These are phyloP conservation scores for Phascolomyces articulosus DNA, from an alignment of 371 early-diverging fungal genomes.

Conservation along the genomic window DNA sequence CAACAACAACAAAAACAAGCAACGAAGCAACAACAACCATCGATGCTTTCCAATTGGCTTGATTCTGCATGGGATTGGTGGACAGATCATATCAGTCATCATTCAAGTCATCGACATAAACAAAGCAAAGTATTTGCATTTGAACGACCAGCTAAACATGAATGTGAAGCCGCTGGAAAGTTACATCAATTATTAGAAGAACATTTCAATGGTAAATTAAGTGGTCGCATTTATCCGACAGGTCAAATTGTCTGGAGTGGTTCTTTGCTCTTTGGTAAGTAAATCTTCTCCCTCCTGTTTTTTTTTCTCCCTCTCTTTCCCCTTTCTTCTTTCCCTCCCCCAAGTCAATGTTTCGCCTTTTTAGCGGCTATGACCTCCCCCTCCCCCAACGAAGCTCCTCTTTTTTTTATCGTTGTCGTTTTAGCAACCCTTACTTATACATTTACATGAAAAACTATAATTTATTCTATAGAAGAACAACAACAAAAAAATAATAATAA, in stretches of 20 bases:
- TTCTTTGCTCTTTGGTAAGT: neutral
- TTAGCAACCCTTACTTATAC: neutral
- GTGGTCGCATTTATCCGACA: slow-evolving; percentile 27
- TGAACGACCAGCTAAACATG: slow-evolving; percentile 21
- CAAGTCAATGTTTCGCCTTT: too few species aligned
- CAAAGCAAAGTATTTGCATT: slow-evolving; percentile 4
- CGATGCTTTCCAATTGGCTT: neutral
- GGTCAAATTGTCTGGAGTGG: slow-evolving; percentile 27
- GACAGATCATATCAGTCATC: neutral
- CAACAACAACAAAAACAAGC: neutral
- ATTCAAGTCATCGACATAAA: neutral
- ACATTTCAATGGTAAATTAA: slow-evolving; percentile 24
- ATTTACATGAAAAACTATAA: too few species aligned
- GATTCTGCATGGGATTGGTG: neutral
- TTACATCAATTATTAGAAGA: slow-evolving; percentile 28
- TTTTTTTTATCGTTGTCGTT: neutral
- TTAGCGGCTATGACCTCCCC: too few species aligned
- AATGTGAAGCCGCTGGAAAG: slow-evolving; percentile 29
- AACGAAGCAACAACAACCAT: neutral
- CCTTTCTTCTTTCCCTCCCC: neutral
- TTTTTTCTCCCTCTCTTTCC: neutral
- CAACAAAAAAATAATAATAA: neutral
- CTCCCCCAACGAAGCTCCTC: too few species aligned
- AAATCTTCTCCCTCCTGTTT: neutral
- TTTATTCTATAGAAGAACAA: slow-evolving; percentile 1